Evolutionary conservation across 805 yeast genomes (phyloP), one percentile per base, ranked within the genome.

Genomic region (Sugiyamaella mastotermitis): DNA sequence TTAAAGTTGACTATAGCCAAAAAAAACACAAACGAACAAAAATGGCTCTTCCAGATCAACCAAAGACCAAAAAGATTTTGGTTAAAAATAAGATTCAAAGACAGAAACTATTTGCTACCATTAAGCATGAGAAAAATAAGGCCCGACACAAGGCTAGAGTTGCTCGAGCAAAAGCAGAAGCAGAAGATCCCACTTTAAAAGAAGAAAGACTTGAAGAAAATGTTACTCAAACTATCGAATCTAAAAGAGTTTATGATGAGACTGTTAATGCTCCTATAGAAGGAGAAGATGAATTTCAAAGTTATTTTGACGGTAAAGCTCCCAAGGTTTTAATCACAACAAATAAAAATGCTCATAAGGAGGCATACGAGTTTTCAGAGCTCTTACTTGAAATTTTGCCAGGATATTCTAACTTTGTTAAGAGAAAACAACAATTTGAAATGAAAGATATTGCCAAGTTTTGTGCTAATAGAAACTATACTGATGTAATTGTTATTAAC

Each of bases 271-370:
- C 59, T 11, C 65, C 58, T 31, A 49, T 62, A 4, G 73, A 69
- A 33, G 72, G 66, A 5, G 68, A 54, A 24, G 71, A 78, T 43
- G 67, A 64, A 52, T 83, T 83, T 56, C 72, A 68, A 25, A 57
- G 62, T 21, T 78, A 78, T 53, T 82, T 81, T 53, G 64, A 65
- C 16, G 69, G 70, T 31, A 58, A 68, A 45, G 78, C 79, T 36
- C 97, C 98, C 32, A 92, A 92, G 60, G 83, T 92, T 32, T 68
- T 92, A 40, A 65, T 92, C 38, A 92, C 98, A 5, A 92, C 98
- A 5, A 86, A 79, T 60, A 84, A 84, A 27, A 71, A 78, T 50
- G 96, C 97, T 11, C 79, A 78, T 52, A 84, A 83, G 55, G 74
- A 75, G 27, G 97, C 95, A 0, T 88, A 86, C 58, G 88, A 83